Base-by-base conservation (phyloP, 306 rosid genomes). In the Acacia crassicarpa region DNA sequence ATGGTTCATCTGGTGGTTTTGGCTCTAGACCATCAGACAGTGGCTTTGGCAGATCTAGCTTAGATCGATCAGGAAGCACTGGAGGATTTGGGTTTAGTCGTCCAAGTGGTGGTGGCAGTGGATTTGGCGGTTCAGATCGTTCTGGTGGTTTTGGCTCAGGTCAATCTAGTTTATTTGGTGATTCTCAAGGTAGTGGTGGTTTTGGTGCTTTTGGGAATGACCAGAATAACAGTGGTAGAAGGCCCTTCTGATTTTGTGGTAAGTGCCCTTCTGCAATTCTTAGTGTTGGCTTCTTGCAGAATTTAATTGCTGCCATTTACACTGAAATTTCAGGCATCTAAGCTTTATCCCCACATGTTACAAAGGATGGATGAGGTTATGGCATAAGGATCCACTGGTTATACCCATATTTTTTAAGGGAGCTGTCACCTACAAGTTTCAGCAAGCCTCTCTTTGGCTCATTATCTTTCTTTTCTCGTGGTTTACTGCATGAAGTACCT, bases 1-100 rank as follows among this genome's bases (percentile, higher is more conserved):
- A 51, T 71, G 93, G 97, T 65, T 78, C 85, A 32, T 90, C 74
- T 62, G 88, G 94, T 71, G 81, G 89, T 35, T 89, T 80, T 3
- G 76, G 88, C 41, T 87, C 82, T 2, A 72, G 87, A 77, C 80
- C 86, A 46, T 85, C 92, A 51, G 78, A 89, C 9, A 27, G 70
- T 73, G 86, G 88, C 81, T 86, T 83, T 19, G 90, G 95, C 4
- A 86, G 84, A 23, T 81, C 82, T 32, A 72, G 58, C 20, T 0
- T 2, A 22, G 74, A 69, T 27, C 74, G 74, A 2, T 27, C 54
- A 41, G 75, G 75, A 67, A 35, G 11, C 45, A 35, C 85, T 14
- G 27, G 77, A 17, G 82, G 68, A 59, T 82, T 67, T 69, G 74
- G 66, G 43, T 84, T 75, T 9, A 77, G 46, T 45, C 76, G 82